A percentile compares a stretch with the other conserved stretches of the same genome.
phyloP scores from a whole-genome alignment of 306 rosid species.

The Ziziphus jujuba region DNA sequence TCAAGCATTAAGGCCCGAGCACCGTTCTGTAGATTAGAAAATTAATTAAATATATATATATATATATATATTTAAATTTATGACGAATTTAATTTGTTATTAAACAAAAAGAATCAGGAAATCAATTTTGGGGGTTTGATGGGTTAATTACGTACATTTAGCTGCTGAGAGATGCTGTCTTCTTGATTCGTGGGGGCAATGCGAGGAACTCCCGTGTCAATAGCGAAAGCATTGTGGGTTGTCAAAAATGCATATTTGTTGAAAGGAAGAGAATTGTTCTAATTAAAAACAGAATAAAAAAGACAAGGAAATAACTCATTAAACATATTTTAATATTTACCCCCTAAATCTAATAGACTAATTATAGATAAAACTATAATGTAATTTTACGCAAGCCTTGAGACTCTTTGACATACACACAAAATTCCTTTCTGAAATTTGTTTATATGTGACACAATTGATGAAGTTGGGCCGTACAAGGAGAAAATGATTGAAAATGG shows the following conservation, averaged over 20 bases:
- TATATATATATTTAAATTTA: no score
- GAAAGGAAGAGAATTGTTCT: slow-evolving; percentile 87
- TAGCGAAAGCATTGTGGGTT: slow-evolving; percentile 80
- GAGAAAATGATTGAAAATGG: no score
- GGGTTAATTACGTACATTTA: slow-evolving; percentile 42
- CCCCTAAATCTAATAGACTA: not conserved
- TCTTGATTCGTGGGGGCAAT: slow-evolving; percentile 65
- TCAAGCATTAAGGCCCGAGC: slow-evolving; percentile 81
- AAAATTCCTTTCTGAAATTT: no score
- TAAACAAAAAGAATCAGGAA: not conserved
- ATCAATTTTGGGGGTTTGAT: not conserved
- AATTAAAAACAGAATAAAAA: not conserved
- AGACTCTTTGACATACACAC: no score
- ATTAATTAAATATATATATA: no score
- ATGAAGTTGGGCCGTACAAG: no score
- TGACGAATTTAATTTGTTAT: no score
- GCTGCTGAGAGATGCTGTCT: slow-evolving; percentile 72
- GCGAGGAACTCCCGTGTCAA: slow-evolving; percentile 69
- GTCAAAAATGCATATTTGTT: slow-evolving; percentile 90
- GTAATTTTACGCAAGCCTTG: no score
- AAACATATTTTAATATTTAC: not conserved
- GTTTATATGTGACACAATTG: no score
- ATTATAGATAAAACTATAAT: not conserved
- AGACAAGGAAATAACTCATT: not conserved
- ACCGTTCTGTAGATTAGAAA: slow-evolving; percentile 55